These are phyloP conservation scores for Eleusine coracana DNA, from an alignment of 176 grass and related monocot species.

Conservation along the genomic window DNA sequence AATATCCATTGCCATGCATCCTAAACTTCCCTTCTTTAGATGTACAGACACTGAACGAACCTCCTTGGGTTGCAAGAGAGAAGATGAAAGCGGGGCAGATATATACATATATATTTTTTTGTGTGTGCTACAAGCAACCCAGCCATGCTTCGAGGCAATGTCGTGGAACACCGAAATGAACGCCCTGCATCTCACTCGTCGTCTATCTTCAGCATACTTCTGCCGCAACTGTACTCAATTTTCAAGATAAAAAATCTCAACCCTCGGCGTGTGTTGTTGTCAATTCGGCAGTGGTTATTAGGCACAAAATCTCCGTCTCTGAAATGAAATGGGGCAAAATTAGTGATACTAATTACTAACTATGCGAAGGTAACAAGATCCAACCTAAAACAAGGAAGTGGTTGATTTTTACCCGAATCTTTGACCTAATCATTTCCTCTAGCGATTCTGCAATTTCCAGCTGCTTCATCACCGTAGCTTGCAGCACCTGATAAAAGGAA, in stretches of 20 bases:
- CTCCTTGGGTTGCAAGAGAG: background rate
- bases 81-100: background rate
- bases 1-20: conserved; percentile 9
- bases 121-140: background rate
- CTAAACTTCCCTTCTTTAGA: background rate
- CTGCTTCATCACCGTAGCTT: conserved; percentile 75
- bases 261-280: background rate
- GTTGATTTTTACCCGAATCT: conserved; percentile 54
- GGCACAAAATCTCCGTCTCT: conserved; percentile 72
- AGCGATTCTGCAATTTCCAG: conserved; percentile 76
- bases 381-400: background rate
- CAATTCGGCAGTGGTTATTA: conserved; percentile 25
- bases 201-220: background rate
- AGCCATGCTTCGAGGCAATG: conserved; percentile 14
- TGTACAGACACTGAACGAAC: background rate
- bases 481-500: conserved; percentile 65
- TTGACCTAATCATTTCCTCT: conserved; percentile 67
- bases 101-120: too few species aligned
- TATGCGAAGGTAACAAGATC: background rate
- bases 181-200: background rate
- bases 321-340: background rate
- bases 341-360: background rate
- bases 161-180: background rate
- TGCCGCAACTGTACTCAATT: background rate
- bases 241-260: background rate